A percentile compares a stretch with the other conserved stretches of the same genome.
Conservation (phyloP, 495 filamentous ascomycete species). For the Daldinia bambusicola region DNA sequence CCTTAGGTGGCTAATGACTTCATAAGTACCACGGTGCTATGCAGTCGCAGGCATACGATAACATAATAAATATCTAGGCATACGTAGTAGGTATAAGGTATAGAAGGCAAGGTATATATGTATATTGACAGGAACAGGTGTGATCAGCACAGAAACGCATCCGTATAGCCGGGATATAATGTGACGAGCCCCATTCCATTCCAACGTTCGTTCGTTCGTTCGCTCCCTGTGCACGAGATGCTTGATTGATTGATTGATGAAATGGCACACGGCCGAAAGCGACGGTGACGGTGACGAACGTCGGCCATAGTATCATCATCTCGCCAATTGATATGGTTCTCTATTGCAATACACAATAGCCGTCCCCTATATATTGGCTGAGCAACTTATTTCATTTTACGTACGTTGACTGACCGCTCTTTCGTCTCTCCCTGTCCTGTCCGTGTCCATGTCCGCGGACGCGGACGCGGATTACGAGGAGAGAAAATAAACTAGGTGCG, state of each 20-base stretch:
- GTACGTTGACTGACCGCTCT: constrained; percentile 29
- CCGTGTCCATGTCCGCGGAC: not conserved
- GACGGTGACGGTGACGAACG: not conserved
- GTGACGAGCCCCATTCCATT: not conserved
- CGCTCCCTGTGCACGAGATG: too few relatives aligned
- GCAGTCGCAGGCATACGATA: too few relatives aligned
- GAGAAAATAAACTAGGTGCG: not conserved
- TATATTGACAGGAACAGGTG: not conserved
- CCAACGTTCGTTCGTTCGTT: too few relatives aligned
- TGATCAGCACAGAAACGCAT: not conserved
- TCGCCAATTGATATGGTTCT: constrained; percentile 10
- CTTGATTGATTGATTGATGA: not conserved
- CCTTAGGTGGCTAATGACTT: not conserved
- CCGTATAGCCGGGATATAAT: not conserved
- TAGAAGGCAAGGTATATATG: not conserved
- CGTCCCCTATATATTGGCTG: not conserved
- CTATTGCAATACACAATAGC: too few relatives aligned
- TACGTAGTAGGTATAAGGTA: not conserved
- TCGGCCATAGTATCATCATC: constrained; percentile 14
- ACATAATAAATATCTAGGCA: too few relatives aligned
- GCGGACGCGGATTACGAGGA: not conserved
- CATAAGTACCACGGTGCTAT: not conserved
- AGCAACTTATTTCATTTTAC: not conserved
- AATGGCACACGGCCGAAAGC: constrained; percentile 1
- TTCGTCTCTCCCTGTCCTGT: constrained; percentile 14